A percentile compares a stretch with the other conserved stretches of the same genome.
phyloP scores from a whole-genome alignment of 108 stramenopile genomes.

The Discostella pseudostelligera region DNA sequence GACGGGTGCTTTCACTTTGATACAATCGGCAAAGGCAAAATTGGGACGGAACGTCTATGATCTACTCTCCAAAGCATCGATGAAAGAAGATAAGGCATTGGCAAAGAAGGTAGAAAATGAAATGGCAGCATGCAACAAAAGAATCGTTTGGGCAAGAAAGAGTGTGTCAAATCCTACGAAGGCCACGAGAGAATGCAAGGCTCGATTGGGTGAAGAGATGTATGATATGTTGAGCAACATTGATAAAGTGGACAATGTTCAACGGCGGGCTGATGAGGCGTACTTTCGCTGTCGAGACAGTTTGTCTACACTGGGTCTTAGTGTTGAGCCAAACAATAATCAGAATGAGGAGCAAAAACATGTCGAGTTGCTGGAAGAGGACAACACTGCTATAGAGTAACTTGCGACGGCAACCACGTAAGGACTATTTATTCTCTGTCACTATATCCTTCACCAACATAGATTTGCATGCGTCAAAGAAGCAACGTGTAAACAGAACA shows the following conservation, averaged over 20 bases:
- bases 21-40: constrained; percentile 10
- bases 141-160: constrained; percentile 11
- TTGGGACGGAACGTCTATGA: constrained; percentile 17
- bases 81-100: not conserved
- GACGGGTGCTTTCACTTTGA: constrained; percentile 6
- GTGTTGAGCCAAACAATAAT: not conserved
- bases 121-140: constrained; percentile 7
- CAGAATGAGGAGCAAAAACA: not conserved
- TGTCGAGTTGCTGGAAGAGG: not conserved
- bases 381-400: too few relatives aligned
- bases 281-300: constrained; percentile 10
- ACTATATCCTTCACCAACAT: not conserved
- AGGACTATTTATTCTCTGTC: not conserved
- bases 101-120: not conserved
- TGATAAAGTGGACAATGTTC: constrained; percentile 9
- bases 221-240: constrained; percentile 26
- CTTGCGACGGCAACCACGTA: not conserved
- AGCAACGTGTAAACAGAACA: constrained; percentile 15
- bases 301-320: constrained; percentile 7
- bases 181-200: constrained; percentile 14
- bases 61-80: constrained; percentile 11
- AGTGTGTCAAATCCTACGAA: constrained; percentile 3
- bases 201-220: constrained; percentile 17
- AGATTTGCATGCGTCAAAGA: too few relatives aligned
- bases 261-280: constrained; percentile 11